phyloP scores from a whole-genome alignment of 2,329 filamentous ascomycete genomes.

The Hymenoscyphus linearis region DNA sequence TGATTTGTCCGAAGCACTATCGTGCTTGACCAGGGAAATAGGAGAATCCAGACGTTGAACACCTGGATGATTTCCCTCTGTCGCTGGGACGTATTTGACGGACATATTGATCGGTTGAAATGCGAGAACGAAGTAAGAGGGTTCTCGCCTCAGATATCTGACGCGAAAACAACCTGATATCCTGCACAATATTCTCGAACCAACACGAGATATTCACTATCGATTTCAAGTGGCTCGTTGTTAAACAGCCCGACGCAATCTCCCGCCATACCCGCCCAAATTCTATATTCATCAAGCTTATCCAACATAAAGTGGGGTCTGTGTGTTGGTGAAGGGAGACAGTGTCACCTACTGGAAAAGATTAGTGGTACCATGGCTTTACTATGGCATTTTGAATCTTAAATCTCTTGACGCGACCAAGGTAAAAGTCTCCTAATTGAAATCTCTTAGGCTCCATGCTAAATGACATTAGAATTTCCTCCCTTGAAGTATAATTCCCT shows the following conservation, averaged over 20 bases:
- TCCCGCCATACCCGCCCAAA: background rate
- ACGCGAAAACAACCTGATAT: background rate
- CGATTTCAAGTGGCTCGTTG: background rate
- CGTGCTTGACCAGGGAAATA: background rate
- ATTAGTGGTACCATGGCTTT: too few relatives aligned
- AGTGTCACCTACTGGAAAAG: too few relatives aligned
- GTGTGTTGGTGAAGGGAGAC: too few relatives aligned
- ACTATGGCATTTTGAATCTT: too few relatives aligned
- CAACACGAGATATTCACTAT: background rate
- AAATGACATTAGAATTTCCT: too few relatives aligned
- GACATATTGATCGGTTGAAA: background rate
- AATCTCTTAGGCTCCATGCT: too few relatives aligned
- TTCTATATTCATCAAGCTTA: background rate
- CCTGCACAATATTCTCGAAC: background rate
- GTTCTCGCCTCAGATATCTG: background rate
- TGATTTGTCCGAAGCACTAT: background rate
- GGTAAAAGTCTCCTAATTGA: too few relatives aligned
- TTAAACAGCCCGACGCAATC: background rate
- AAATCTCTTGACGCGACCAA: too few relatives aligned
- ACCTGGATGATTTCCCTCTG: background rate
- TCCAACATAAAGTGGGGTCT: background rate
- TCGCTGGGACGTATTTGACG: background rate
- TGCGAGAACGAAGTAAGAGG: background rate
- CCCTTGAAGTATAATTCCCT: too few relatives aligned
- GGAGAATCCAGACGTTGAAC: background rate